Conservation (phyloP, 176 grass and related monocot genomes). For the Cenchrus americanus region DNA sequence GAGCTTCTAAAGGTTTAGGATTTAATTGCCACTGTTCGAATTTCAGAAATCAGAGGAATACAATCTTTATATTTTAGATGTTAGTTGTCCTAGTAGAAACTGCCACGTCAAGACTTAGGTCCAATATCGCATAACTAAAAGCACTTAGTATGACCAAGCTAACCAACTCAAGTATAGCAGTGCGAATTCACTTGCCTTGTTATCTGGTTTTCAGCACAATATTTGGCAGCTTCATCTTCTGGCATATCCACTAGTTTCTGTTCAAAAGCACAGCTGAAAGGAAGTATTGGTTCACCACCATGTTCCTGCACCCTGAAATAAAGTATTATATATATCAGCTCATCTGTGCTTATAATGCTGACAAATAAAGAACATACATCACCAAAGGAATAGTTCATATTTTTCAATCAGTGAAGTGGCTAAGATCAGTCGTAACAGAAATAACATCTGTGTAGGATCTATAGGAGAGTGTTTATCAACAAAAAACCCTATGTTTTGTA, state of each 20-base stretch:
- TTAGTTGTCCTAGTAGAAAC: not conserved
- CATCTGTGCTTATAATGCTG: not conserved
- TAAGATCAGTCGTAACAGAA: not conserved
- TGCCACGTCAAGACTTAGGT: not conserved
- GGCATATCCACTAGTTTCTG: conserved; percentile 92
- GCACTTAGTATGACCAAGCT: not conserved
- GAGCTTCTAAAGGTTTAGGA: not conserved
- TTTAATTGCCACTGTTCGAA: not conserved
- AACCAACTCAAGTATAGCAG: conserved; percentile 5
- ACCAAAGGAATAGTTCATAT: conserved; percentile 5
- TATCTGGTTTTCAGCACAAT: conserved; percentile 83
- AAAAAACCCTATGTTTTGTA: not conserved
- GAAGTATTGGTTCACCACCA: conserved; percentile 94
- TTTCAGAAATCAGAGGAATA: conserved; percentile 3
- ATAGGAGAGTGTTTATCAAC: not conserved
- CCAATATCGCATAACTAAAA: not conserved
- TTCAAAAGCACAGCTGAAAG: conserved; percentile 91
- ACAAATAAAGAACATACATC: not conserved
- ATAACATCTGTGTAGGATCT: not conserved
- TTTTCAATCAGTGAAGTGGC: not conserved
- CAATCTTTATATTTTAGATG: not conserved
- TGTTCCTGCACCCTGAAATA: conserved; percentile 85
- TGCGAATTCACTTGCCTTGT: conserved; percentile 52
- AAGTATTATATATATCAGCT: not conserved
- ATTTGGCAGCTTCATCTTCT: conserved; percentile 96